phyloP scores from a whole-genome alignment of 2,329 filamentous ascomycete genomes.

The Alternaria panax region DNA sequence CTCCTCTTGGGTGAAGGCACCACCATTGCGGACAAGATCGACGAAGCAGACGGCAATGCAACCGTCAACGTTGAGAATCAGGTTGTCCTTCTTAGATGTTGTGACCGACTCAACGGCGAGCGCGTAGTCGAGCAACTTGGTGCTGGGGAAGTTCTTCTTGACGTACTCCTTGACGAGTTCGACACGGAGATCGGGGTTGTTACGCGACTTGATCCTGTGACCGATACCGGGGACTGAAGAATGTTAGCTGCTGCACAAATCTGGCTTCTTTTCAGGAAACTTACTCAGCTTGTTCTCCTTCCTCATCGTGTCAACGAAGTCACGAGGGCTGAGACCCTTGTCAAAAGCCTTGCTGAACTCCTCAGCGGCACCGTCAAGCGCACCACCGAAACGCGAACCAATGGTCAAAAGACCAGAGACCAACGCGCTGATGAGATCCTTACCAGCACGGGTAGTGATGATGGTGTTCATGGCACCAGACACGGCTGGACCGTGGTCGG shows the following conservation, averaged over 20 bases:
- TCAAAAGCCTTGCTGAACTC: conserved; percentile 99
- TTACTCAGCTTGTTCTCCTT: conserved; percentile 99
- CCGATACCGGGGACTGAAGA: conserved; percentile 86
- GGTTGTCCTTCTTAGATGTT: conserved; percentile 99
- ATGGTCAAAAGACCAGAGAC: conserved; percentile 98
- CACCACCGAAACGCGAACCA: conserved; percentile 97
- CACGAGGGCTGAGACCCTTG: conserved; percentile 96
- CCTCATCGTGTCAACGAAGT: conserved; percentile 98
- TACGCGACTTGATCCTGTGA: conserved; percentile 98
- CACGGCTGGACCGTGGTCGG: conserved; percentile 97
- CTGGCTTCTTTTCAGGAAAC: conserved; percentile 36
- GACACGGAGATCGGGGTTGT: conserved; percentile 99
- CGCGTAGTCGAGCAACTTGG: conserved; percentile 98
- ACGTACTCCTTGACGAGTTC: conserved; percentile 99
- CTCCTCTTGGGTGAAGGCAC: conserved; percentile 94
- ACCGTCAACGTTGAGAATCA: conserved; percentile 98
- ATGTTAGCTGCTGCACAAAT: conserved; percentile 24
- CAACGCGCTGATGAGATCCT: conserved; percentile 94
- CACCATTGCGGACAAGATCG: conserved; percentile 95
- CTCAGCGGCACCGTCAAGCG: conserved; percentile 94
- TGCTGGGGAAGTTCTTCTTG: conserved; percentile 93
- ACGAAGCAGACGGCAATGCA: conserved; percentile 99
- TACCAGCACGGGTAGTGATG: conserved; percentile 98
- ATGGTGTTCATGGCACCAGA: conserved; percentile 99
- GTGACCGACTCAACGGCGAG: conserved; percentile 97